Evolutionary conservation across 73 alveolate species (phyloP).

Genomic region (Stentor roeselii): DNA sequence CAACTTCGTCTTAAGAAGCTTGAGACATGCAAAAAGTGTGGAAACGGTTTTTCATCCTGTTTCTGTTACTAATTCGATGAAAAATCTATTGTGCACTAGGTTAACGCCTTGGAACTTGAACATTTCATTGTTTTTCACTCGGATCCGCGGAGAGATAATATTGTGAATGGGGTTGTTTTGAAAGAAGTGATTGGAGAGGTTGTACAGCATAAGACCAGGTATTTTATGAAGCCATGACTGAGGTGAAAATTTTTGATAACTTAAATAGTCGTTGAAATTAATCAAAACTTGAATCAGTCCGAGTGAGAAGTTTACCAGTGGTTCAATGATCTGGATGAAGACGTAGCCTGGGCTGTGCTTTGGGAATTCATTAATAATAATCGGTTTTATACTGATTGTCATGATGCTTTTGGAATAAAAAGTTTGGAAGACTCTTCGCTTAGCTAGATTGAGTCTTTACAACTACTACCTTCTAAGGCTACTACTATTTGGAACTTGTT

Average conservation of each 20-base stretch:
- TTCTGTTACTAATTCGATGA: neutral
- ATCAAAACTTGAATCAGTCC: neutral
- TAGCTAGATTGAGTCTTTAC: neutral
- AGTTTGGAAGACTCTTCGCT: neutral
- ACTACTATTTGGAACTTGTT: neutral
- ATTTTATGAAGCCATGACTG: neutral
- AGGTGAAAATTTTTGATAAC: neutral
- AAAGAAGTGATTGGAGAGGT: neutral
- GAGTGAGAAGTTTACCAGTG: neutral
- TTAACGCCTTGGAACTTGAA: neutral
- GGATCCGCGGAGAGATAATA: neutral
- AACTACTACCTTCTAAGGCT: neutral
- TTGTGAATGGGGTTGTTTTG: neutral
- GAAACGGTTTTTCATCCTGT: neutral
- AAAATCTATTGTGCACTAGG: neutral
- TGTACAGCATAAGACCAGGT: neutral
- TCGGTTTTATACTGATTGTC: neutral
- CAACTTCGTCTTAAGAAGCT: neutral
- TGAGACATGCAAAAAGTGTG: neutral
- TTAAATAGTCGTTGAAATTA: neutral
- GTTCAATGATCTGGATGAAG: neutral
- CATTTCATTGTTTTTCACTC: neutral
- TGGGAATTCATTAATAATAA: neutral
- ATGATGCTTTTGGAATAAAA: neutral
- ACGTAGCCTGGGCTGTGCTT: neutral